Evolutionary conservation across 176 grass and related monocot genomes (phyloP), one percentile per base, ranked within the genome.

Genomic region (Oryza meridionalis): DNA sequence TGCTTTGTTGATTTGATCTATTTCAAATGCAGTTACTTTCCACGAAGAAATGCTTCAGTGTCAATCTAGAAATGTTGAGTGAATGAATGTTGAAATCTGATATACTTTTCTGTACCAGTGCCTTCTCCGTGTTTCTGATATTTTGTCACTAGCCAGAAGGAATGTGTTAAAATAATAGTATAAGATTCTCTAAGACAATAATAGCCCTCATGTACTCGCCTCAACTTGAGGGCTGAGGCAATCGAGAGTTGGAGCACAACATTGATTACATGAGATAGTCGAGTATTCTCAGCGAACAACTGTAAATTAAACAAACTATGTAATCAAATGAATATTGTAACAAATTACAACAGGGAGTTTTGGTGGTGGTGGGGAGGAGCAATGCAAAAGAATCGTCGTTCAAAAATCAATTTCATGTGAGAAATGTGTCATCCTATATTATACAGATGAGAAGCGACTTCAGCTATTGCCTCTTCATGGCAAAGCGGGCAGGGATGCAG

Each of bases 321-420:
- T 16, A 7, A 86, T 79, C n/a, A 64, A 83, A 86, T 61, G 10
- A 86, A 33, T 21, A 75, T 45, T 82, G 59, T 86, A 69, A 68
- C 63, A 83, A 4, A 25, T 79, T 86, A 86, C 59, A 90, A 72
- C 65, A 71, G 6, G 51, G 17, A 2, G 15, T 8, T 21, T 42
- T 8, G 31, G 15, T 8, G 31, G 15, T 8, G 31, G 15, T 46
- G 51, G 9, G 14, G 5, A 49, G 25, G 75, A 78, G 17, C 68
- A 67, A 82, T 82, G 62, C 40, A n/a, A 79, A 90, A 87, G 75
- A 87, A 90, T 87, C 14, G 88, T 87, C 14, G 88, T 79, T 79
- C 75, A 25, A 67, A 67, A 90, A 86, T 74, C 27, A 79, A 90
- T 73, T 9, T 65, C 44, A 88, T 69, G 65, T 42, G 58, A 55